Evolutionary conservation across 495 filamentous ascomycete species (phyloP).

Genomic region (Glarea lozoyensis): DNA sequence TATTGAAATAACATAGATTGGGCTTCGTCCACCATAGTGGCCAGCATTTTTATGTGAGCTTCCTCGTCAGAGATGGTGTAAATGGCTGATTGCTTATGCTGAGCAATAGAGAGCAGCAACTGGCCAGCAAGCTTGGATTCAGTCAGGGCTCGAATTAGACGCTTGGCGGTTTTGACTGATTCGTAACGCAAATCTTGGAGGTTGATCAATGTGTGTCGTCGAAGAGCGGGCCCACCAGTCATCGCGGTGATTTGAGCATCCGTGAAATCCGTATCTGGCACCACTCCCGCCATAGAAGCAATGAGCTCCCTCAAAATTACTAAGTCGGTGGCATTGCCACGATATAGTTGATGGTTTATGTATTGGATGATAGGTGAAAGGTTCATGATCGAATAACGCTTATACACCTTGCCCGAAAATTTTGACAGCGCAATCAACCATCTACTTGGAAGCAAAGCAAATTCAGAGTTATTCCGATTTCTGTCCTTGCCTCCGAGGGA

Average conservation of each 20-base stretch:
- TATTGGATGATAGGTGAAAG: constrained; percentile 81
- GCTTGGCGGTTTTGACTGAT: constrained; percentile 53
- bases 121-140: constrained; percentile 64
- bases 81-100: constrained; percentile 73
- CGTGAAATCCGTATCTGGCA: constrained; percentile 74
- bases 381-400: constrained; percentile 72
- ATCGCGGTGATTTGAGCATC: constrained; percentile 79
- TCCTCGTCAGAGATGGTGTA: constrained; percentile 56
- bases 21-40: constrained; percentile 82
- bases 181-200: constrained; percentile 73
- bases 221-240: constrained; percentile 73
- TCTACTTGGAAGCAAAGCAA: constrained; percentile 73
- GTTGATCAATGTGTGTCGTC: constrained; percentile 66
- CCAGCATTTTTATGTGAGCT: constrained; percentile 72
- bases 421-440: constrained; percentile 80
- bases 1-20: constrained; percentile 79
- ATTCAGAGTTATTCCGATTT: constrained; percentile 68
- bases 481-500: constrained; percentile 65
- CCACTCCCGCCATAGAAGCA: constrained; percentile 84
- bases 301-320: constrained; percentile 84
- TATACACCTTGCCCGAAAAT: constrained; percentile 83
- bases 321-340: constrained; percentile 75
- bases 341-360: constrained; percentile 70
- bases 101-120: constrained; percentile 80
- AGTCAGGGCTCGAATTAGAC: constrained; percentile 70